These are phyloP conservation scores for Teratosphaeriaceae sp. DNA, from an alignment of 2,329 filamentous ascomycete species.

Conservation along the genomic window DNA sequence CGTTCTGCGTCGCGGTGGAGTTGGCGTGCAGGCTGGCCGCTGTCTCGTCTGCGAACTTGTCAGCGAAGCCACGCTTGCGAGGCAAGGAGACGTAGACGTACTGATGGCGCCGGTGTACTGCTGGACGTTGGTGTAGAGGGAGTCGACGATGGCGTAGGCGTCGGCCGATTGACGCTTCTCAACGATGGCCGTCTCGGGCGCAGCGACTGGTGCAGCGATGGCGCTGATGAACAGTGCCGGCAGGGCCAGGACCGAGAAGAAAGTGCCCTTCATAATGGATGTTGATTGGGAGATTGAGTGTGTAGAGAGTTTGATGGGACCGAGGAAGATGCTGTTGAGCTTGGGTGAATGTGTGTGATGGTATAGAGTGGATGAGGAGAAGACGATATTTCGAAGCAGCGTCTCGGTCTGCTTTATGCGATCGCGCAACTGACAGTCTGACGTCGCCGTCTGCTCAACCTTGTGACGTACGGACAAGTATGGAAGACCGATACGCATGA, in stretches of 20 bases:
- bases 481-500: too few relatives aligned
- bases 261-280: conserved; percentile 5
- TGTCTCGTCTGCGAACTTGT: conserved; percentile 2
- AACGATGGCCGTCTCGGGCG: not conserved
- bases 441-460: too few relatives aligned
- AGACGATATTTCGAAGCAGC: too few relatives aligned
- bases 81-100: not conserved
- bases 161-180: conserved; percentile 6
- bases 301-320: too few relatives aligned
- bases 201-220: conserved; percentile 7
- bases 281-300: too few relatives aligned
- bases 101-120: conserved; percentile 11
- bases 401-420: too few relatives aligned
- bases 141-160: conserved; percentile 7
- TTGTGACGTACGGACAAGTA: too few relatives aligned
- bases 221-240: conserved; percentile 7
- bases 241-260: conserved; percentile 6
- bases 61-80: not conserved
- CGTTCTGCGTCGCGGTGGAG: conserved; percentile 6
- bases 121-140: conserved; percentile 7
- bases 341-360: too few relatives aligned
- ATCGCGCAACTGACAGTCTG: too few relatives aligned
- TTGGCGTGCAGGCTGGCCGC: conserved; percentile 2
- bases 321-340: too few relatives aligned
- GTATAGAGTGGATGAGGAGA: too few relatives aligned